Conservation (phyloP, 2,329 filamentous ascomycete species). For the Hymenoscyphus linearis region DNA sequence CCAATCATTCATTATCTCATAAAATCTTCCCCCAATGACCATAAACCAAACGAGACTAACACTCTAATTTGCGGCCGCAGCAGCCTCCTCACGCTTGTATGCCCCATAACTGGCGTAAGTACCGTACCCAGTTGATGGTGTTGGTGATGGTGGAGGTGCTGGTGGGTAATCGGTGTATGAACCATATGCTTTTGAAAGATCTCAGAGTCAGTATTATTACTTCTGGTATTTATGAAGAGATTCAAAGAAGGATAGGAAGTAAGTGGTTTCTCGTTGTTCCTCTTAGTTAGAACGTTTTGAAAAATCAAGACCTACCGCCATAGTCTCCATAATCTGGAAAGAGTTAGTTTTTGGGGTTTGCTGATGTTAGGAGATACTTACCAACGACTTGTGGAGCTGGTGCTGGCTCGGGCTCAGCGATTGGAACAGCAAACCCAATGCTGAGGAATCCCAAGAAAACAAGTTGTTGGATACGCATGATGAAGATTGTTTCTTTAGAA, state of each 20-base stretch:
- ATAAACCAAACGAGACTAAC: too few species aligned
- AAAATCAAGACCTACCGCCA: background rate
- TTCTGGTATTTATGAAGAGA: background rate
- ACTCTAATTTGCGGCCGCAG: background rate
- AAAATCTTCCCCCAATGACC: too few species aligned
- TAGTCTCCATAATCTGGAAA: conserved; percentile 9
- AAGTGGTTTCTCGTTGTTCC: background rate
- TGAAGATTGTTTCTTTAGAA: background rate
- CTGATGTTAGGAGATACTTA: background rate
- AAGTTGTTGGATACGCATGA: conserved; percentile 14
- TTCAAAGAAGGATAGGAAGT: background rate
- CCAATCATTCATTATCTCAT: too few species aligned
- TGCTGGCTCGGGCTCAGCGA: conserved; percentile 7
- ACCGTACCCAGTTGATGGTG: background rate
- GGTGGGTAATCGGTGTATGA: background rate
- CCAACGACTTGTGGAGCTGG: conserved; percentile 10
- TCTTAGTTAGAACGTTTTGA: background rate
- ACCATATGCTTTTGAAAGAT: background rate
- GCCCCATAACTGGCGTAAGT: background rate
- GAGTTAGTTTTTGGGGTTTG: background rate
- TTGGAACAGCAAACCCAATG: conserved; percentile 16
- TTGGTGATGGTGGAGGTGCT: background rate
- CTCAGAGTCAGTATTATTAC: background rate
- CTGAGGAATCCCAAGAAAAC: conserved; percentile 15
- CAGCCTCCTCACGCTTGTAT: background rate